Conservation (phyloP, 1,284 basidiomycete species). For the Ceratobasidium sp. region DNA sequence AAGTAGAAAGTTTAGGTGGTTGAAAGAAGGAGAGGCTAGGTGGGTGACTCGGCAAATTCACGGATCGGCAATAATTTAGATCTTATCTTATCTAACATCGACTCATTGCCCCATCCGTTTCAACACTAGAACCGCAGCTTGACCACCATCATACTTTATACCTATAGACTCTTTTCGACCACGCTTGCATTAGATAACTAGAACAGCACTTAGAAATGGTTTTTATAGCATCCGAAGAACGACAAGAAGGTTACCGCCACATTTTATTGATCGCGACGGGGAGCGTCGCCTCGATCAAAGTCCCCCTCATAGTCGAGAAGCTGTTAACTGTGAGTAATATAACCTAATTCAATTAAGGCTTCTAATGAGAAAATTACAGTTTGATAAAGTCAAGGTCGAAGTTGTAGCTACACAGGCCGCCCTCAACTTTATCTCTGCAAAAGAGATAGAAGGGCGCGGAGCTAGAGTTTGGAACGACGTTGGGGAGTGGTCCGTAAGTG, state of each 20-base stretch:
- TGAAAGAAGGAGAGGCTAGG: background rate
- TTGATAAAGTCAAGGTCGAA: conserved; percentile 79
- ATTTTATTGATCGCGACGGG: conserved; percentile 89
- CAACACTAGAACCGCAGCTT: background rate
- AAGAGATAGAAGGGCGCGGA: conserved; percentile 63
- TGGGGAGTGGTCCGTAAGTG: conserved; percentile 87
- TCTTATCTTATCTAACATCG: conserved; percentile 35
- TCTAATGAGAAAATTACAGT: conserved; percentile 57
- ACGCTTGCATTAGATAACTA: background rate
- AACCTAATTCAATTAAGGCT: conserved; percentile 6
- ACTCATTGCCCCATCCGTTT: background rate
- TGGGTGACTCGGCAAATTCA: conserved; percentile 13
- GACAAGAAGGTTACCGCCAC: conserved; percentile 56
- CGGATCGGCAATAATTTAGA: conserved; percentile 7
- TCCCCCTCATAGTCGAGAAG: conserved; percentile 85
- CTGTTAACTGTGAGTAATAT: conserved; percentile 69
- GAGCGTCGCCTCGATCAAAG: conserved; percentile 94
- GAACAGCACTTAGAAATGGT: background rate
- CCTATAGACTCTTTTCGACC: background rate
- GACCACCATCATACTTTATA: background rate
- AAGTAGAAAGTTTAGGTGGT: conserved; percentile 3
- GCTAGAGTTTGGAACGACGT: conserved; percentile 86
- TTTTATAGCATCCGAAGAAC: conserved; percentile 28
- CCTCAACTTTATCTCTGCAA: conserved; percentile 77
- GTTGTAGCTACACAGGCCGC: conserved; percentile 85